phyloP scores from a whole-genome alignment of 1,284 basidiomycete genomes.

The Marasmius sp. region DNA sequence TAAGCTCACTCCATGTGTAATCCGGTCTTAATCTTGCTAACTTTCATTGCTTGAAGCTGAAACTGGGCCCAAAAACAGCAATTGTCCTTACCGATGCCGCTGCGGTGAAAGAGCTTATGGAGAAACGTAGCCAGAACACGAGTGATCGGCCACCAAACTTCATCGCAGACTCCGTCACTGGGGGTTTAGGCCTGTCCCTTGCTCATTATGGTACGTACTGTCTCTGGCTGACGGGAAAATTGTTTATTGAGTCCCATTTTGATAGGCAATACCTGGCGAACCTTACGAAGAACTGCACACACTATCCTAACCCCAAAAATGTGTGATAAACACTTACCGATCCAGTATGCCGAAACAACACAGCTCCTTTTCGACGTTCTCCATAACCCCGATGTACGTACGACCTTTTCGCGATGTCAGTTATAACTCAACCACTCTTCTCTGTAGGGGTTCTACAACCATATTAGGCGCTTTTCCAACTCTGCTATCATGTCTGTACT shows the following conservation, averaged over 20 bases:
- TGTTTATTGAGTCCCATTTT: background rate
- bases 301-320: conserved; percentile 27
- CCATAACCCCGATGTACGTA: conserved; percentile 23
- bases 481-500: conserved; percentile 30
- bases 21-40: background rate
- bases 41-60: conserved; percentile 7
- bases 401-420: background rate
- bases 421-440: background rate
- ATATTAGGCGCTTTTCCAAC: conserved; percentile 25
- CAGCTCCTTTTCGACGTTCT: conserved; percentile 33
- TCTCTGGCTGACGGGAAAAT: too few species aligned
- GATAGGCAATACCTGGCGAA: conserved; percentile 26
- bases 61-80: conserved; percentile 10
- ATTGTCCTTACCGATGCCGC: conserved; percentile 14
- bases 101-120: conserved; percentile 17
- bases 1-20: background rate
- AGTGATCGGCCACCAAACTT: conserved; percentile 12
- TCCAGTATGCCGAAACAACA: conserved; percentile 26
- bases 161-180: conserved; percentile 13
- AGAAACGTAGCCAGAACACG: conserved; percentile 10
- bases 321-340: conserved; percentile 24
- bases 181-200: conserved; percentile 13
- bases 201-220: conserved; percentile 11
- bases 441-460: conserved; percentile 25
- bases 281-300: conserved; percentile 24